Evolutionary conservation across 257 asterid genomes (phyloP), one percentile per base, ranked within the genome.

Genomic region (Ocimum tenuiflorum): DNA sequence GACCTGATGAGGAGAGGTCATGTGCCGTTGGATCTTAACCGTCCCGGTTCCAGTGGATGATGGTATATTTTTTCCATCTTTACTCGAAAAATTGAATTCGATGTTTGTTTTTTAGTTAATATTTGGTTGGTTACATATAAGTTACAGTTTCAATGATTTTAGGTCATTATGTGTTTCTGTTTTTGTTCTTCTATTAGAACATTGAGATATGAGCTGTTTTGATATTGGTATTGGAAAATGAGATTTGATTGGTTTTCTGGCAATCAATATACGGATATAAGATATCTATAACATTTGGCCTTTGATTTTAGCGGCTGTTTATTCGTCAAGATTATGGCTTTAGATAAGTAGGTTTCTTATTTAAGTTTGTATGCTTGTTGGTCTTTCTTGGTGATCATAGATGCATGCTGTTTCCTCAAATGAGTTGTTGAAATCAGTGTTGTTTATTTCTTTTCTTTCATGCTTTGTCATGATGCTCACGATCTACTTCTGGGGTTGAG

Each of bases 21-120:
- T 48, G 89, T 79, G 50, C 71, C 57, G n/a, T 63, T 75, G 71
- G 82, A 80, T 72, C 67, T 76, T 66, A 79, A 63, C 65, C 77
- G 91, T 33, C 87, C 91, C 15, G 77, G 80, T 68, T 82, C 94
- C 14, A 80, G 85, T 65, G 91, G 87, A 78, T 85, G 83, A 86
- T 71, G 87, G 95, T 81, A 78, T 56, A 29, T 20, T 70, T 24
- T 61, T 54, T 19, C 0, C 0, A 31, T 31, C 36, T 31, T 31
- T 5, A 31, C 31, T 24, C 31, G 31, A 24, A 24, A 24, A 24
- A 1, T 24, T 4, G 31, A 4, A 24, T 24, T 27, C 13, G 15
- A 5, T 52, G 12, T 51, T 43, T 20, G 20, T 53, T 13, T 63
- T 39, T 23, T n/a, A 27, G 11, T 19, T 39, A 5, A 6, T 63